phyloP scores from a whole-genome alignment of 176 grass and related monocot species.

The Hordeum marinum region DNA sequence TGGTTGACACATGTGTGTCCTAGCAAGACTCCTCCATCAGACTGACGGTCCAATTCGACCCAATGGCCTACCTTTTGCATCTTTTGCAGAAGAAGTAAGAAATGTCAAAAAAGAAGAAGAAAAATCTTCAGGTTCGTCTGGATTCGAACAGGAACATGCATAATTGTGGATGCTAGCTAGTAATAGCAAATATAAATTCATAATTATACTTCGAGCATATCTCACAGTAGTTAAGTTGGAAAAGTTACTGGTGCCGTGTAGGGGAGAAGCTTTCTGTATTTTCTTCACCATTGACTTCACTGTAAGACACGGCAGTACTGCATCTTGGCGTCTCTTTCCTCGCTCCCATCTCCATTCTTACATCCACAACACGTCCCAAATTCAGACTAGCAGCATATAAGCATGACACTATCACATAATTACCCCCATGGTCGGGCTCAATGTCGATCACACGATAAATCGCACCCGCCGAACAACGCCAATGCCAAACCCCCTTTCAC shows the following conservation, averaged over 20 bases:
- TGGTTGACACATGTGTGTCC: background rate
- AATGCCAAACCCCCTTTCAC: background rate
- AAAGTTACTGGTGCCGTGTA: background rate
- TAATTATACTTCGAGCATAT: background rate
- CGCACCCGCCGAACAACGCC: background rate
- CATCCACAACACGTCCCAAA: conserved; percentile 29
- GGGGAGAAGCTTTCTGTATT: conserved; percentile 4
- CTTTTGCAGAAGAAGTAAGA: background rate
- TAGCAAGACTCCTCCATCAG: background rate
- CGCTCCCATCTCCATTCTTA: conserved; percentile 38
- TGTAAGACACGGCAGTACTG: conserved; percentile 5
- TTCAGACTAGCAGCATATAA: conserved; percentile 40
- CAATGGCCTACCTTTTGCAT: background rate
- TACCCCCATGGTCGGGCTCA: conserved; percentile 35
- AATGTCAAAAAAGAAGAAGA: background rate
- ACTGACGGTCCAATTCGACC: background rate
- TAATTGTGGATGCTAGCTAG: background rate
- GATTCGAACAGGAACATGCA: background rate
- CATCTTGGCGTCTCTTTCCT: background rate
- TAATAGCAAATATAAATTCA: background rate
- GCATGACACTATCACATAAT: conserved; percentile 43
- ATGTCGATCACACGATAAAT: conserved; percentile 27
- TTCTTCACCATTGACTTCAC: conserved; percentile 24
- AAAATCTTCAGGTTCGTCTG: background rate
- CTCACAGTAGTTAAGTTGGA: background rate